Percentiles rank a stretch among this genome's conserved stretches.
These are phyloP conservation scores for Penicillium decumbens DNA, from an alignment of 2,329 filamentous ascomycete genomes.

Conservation along the genomic window DNA sequence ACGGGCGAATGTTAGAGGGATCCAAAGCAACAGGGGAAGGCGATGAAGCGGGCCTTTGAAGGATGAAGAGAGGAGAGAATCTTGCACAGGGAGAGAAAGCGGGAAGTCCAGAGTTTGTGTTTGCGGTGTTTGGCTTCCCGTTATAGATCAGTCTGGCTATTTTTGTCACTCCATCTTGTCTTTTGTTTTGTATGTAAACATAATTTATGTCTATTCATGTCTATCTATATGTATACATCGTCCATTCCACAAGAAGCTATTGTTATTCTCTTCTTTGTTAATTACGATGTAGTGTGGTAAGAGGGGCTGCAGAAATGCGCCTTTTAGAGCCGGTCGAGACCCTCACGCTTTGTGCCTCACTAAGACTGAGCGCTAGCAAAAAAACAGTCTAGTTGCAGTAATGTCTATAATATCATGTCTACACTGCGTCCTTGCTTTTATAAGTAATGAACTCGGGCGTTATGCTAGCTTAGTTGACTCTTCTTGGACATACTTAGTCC, in stretches of 20 bases:
- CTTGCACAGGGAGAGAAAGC: constrained; percentile 22
- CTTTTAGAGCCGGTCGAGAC: constrained; percentile 15
- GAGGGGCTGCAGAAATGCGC: constrained; percentile 8
- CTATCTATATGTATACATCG: too few species aligned
- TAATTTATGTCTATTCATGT: too few species aligned
- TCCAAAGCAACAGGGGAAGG: constrained; percentile 12
- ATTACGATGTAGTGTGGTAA: constrained; percentile 5
- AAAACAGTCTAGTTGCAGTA: background rate
- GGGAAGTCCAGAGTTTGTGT: constrained; percentile 23
- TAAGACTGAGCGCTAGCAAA: constrained; percentile 1
- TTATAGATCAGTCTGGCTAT: constrained; percentile 17
- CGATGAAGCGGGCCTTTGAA: constrained; percentile 8
- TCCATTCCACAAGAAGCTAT: background rate
- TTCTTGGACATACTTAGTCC: background rate
- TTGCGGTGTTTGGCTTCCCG: constrained; percentile 24
- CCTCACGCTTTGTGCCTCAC: background rate
- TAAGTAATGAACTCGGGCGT: background rate
- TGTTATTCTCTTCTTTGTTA: background rate
- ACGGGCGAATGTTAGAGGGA: constrained; percentile 5
- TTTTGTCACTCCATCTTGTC: background rate
- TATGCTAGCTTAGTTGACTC: background rate
- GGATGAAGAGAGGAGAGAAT: constrained; percentile 23
- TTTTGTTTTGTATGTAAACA: background rate
- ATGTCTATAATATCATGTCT: background rate
- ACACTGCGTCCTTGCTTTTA: background rate